Percentiles rank a stretch among this genome's conserved stretches.
Evolutionary conservation across 805 yeast species (phyloP).

Genomic region (Diddensiella santjacobensis): DNA sequence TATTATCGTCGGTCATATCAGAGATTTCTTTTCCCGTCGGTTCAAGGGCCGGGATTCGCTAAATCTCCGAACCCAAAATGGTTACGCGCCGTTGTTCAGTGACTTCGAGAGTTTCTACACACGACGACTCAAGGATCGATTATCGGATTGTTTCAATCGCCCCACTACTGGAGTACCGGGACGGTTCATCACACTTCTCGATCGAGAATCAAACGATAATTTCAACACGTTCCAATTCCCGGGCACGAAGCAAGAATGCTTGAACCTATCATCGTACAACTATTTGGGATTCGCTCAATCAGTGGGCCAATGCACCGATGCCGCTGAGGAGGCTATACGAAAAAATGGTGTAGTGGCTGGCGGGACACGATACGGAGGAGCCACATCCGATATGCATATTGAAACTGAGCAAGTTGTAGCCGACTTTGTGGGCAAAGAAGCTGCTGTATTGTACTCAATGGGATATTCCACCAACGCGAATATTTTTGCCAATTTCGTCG

Average conservation of each 20-base stretch:
- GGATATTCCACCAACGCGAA: constrained; percentile 96
- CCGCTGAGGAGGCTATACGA: constrained; percentile 59
- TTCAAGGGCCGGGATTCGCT: constrained; percentile 48
- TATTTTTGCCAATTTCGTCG: constrained; percentile 76
- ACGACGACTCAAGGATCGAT: constrained; percentile 83
- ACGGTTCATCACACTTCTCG: constrained; percentile 75
- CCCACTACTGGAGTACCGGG: constrained; percentile 99
- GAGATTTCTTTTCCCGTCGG: constrained; percentile 79
- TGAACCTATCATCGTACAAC: constrained; percentile 87
- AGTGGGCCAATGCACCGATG: constrained; percentile 83
- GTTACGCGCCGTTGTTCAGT: constrained; percentile 93
- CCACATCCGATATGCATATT: constrained; percentile 69
- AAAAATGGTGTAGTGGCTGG: constrained; percentile 73
- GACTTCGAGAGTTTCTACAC: constrained; percentile 92
- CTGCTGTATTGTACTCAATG: constrained; percentile 80
- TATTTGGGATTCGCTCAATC: constrained; percentile 97
- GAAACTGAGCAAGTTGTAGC: constrained; percentile 78
- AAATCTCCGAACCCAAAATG: constrained; percentile 72
- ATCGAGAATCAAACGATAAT: constrained; percentile 65
- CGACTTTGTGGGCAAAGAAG: constrained; percentile 85
- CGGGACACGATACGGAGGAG: constrained; percentile 71
- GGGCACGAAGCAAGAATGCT: constrained; percentile 71
- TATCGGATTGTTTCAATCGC: constrained; percentile 92
- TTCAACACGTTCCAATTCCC: constrained; percentile 65
- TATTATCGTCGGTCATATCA: constrained; percentile 83